These are phyloP conservation scores for Waitea zeae DNA, from an alignment of 1,284 basidiomycete species.

Conservation along the genomic window DNA sequence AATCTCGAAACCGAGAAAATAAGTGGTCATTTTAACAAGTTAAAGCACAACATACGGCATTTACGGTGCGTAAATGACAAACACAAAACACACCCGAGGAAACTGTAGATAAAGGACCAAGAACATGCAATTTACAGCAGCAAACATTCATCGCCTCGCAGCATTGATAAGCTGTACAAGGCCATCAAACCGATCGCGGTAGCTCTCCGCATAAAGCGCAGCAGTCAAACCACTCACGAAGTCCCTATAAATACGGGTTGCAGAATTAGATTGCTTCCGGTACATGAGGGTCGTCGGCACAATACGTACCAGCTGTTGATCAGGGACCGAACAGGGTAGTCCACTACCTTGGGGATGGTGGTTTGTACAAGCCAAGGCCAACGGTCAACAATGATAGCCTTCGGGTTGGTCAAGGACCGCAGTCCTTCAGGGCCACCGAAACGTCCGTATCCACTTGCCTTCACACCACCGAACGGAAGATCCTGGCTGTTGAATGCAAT, in stretches of 20 bases:
- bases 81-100: no score
- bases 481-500: no score
- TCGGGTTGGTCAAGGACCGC: constrained; percentile 70
- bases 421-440: constrained; percentile 94
- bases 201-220: constrained; percentile 59
- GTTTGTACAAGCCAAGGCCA: constrained; percentile 76
- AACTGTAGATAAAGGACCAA: no score
- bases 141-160: no score
- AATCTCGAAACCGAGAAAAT: no score
- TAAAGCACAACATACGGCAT: no score
- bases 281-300: constrained; percentile 21
- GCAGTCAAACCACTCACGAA: constrained; percentile 61
- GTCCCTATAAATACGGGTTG: constrained; percentile 36
- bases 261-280: constrained; percentile 8
- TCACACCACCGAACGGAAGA: constrained; percentile 86
- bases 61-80: no score
- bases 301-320: constrained; percentile 73
- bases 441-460: constrained; percentile 79
- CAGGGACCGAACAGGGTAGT: constrained; percentile 77
- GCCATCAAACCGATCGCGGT: constrained; percentile 41
- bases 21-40: no score
- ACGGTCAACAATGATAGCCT: constrained; percentile 75
- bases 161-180: constrained; percentile 20
- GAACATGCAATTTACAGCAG: no score
- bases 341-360: constrained; percentile 67